Evolutionary conservation across 2,329 filamentous ascomycete species (phyloP).

Genomic region (Cercospora citrullina): DNA sequence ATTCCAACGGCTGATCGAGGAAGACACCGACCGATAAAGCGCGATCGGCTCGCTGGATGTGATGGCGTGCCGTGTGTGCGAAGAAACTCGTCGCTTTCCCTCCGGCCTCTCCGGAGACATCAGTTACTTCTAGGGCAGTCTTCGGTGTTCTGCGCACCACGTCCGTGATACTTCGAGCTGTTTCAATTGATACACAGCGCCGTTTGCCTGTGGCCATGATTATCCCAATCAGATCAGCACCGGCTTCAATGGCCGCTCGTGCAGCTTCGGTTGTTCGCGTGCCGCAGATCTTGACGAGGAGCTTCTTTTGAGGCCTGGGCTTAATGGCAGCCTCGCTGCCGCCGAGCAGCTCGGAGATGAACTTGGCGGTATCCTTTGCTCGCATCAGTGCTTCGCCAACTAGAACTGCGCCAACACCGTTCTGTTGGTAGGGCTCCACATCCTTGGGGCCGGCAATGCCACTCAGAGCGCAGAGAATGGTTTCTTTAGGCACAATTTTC

Average conservation of each 20-base stretch:
- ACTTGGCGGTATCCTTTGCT: constrained; percentile 75
- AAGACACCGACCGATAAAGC: constrained; percentile 91
- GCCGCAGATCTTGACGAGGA: constrained; percentile 93
- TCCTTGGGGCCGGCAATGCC: constrained; percentile 89
- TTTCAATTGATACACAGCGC: constrained; percentile 75
- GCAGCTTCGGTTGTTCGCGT: constrained; percentile 82
- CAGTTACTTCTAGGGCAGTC: constrained; percentile 30
- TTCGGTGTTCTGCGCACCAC: constrained; percentile 63
- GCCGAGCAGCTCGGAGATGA: constrained; percentile 82
- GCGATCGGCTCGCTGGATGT: constrained; percentile 56
- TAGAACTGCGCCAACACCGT: constrained; percentile 88
- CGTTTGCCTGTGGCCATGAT: constrained; percentile 81
- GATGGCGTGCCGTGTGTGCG: constrained; percentile 51
- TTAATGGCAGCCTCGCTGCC: constrained; percentile 41
- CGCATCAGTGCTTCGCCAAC: constrained; percentile 97
- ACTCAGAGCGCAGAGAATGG: constrained; percentile 88
- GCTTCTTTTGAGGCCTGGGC: constrained; percentile 37
- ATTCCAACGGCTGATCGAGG: constrained; percentile 80
- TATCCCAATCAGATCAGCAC: constrained; percentile 90
- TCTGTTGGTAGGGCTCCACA: constrained; percentile 80
- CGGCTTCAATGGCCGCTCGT: constrained; percentile 74
- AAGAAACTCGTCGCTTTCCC: constrained; percentile 68
- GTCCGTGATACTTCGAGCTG: constrained; percentile 76
- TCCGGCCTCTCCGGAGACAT: constrained; percentile 24
- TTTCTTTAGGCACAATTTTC: constrained; percentile 79